Percentiles rank a stretch among this genome's conserved stretches.
Evolutionary conservation across 768 basidiomycete species (phyloP).

Genomic region (Mycena belliarum): DNA sequence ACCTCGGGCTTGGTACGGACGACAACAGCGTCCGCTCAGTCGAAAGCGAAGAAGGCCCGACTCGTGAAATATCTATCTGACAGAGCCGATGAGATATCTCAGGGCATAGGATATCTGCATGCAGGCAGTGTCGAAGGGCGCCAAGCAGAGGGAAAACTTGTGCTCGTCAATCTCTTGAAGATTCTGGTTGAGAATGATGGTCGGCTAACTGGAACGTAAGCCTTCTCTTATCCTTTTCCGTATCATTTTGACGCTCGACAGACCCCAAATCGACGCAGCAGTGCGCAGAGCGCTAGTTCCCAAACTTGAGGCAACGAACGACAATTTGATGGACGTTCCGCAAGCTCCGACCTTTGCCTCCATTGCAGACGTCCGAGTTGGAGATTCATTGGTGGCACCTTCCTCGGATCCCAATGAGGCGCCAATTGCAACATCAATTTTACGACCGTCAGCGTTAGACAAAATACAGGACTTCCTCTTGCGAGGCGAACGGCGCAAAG

Average conservation of each 20-base stretch:
- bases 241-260: conserved; percentile 16
- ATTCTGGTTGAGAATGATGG: conserved; percentile 91
- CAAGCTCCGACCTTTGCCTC: conserved; percentile 31
- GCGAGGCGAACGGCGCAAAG: conserved; percentile 81
- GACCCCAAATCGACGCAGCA: conserved; percentile 68
- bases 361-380: conserved; percentile 32
- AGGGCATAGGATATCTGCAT: conserved; percentile 71
- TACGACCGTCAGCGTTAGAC: conserved; percentile 67
- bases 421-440: conserved; percentile 57
- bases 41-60: conserved; percentile 82
- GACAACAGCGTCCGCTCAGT: conserved; percentile 55
- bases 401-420: conserved; percentile 39
- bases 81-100: conserved; percentile 73
- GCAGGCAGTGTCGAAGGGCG: conserved; percentile 52
- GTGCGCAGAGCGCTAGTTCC: conserved; percentile 77
- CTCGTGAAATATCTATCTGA: conserved; percentile 77
- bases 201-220: conserved; percentile 81
- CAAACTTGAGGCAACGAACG: conserved; percentile 37
- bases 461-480: conserved; percentile 79
- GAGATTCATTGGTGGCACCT: conserved; percentile 22
- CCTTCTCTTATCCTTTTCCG: conserved; percentile 10
- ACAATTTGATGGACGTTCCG: conserved; percentile 18
- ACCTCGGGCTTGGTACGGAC: conserved; percentile 68
- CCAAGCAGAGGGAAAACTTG: conserved; percentile 73
- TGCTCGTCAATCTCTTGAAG: conserved; percentile 72